phyloP scores from a whole-genome alignment of 2,329 filamentous ascomycete genomes.

The Phaeosphaeriaceae sp. region DNA sequence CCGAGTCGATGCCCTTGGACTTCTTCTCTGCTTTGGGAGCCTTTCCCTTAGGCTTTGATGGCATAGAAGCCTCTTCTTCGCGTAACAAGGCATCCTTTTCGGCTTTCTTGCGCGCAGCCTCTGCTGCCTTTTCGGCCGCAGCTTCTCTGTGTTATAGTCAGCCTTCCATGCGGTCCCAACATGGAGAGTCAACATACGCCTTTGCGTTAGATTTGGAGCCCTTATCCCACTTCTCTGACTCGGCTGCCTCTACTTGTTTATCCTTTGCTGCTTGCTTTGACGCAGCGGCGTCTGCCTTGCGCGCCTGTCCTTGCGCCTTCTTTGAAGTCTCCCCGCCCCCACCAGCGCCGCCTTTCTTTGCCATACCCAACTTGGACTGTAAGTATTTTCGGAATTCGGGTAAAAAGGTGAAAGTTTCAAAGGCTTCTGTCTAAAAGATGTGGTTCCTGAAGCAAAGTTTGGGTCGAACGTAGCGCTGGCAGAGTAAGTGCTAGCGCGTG shows the following conservation, averaged over 20 bases:
- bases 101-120: constrained; percentile 85
- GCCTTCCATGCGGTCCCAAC: background rate
- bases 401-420: background rate
- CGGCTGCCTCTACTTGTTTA: constrained; percentile 68
- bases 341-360: constrained; percentile 63
- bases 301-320: constrained; percentile 86
- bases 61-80: constrained; percentile 77
- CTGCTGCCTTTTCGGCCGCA: constrained; percentile 82
- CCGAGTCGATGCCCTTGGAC: constrained; percentile 71
- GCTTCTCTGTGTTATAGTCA: constrained; percentile 67
- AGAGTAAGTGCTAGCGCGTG: constrained; percentile 10
- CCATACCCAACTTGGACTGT: constrained; percentile 28
- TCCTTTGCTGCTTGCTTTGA: constrained; percentile 77
- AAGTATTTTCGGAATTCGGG: background rate
- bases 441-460: constrained; percentile 22
- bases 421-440: background rate
- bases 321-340: constrained; percentile 75
- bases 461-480: constrained; percentile 6
- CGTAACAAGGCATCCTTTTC: constrained; percentile 83
- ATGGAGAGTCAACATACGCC: constrained; percentile 67
- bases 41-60: constrained; percentile 68
- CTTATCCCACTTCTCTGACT: constrained; percentile 81
- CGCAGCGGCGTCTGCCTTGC: constrained; percentile 88
- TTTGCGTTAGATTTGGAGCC: constrained; percentile 85
- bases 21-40: constrained; percentile 68